These are phyloP conservation scores for Diplogelasinospora grovesii DNA, from an alignment of 495 filamentous ascomycete species.

Conservation along the genomic window DNA sequence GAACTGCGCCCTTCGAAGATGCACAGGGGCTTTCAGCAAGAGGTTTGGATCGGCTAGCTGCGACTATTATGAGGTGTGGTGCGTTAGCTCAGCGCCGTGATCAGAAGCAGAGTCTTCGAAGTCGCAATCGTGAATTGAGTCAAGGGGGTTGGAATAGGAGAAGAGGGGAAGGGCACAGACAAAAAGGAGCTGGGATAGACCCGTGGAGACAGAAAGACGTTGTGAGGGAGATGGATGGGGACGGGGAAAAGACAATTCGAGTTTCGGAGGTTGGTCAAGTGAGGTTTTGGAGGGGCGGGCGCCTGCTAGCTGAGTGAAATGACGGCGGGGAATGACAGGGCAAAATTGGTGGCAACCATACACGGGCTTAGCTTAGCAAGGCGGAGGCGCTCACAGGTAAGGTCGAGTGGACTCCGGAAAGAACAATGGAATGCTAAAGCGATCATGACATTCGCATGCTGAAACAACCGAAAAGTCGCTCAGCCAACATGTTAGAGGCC, in stretches of 20 bases:
- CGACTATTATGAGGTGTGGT: slow-evolving; percentile 9
- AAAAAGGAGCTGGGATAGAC: no score
- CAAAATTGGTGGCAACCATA: slow-evolving; percentile 27
- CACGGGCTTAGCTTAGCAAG: slow-evolving; percentile 24
- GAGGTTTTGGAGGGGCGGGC: slow-evolving; percentile 32
- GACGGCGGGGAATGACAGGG: slow-evolving; percentile 33
- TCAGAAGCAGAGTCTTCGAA: slow-evolving; percentile 11
- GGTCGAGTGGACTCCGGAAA: slow-evolving; percentile 22
- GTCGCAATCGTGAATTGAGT: no score
- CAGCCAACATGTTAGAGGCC: no score
- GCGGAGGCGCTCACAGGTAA: slow-evolving; percentile 22
- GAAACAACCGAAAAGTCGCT: no score
- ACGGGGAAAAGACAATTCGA: slow-evolving; percentile 12
- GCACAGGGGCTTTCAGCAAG: no score
- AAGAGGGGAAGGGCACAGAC: background rate
- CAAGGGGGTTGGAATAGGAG: slow-evolving; percentile 2
- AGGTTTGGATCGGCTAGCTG: slow-evolving; percentile 21
- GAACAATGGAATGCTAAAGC: background rate
- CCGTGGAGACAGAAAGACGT: no score
- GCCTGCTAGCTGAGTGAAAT: slow-evolving; percentile 29
- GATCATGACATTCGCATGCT: no score
- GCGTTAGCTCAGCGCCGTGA: slow-evolving; percentile 5
- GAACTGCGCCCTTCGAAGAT: no score
- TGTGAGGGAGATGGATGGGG: slow-evolving; percentile 4
- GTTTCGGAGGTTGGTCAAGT: slow-evolving; percentile 19